These are phyloP conservation scores for Phytophthora chlamydospora DNA, from an alignment of 352 stramenopile genomes.

Conservation along the genomic window DNA sequence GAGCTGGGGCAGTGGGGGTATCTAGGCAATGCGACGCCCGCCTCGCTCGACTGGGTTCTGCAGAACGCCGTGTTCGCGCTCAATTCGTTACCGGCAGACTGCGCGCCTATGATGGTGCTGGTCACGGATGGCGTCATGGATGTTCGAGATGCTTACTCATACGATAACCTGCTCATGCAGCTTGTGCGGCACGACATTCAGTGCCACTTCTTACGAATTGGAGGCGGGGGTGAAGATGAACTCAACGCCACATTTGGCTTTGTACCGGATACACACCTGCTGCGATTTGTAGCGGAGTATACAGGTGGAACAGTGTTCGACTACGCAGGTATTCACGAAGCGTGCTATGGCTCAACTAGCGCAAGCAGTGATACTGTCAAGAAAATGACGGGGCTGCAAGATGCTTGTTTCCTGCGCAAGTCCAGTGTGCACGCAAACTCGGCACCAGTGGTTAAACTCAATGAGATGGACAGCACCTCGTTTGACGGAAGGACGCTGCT, in stretches of 20 bases:
- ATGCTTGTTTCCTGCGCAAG: slow-evolving; percentile 63
- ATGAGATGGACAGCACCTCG: slow-evolving; percentile 71
- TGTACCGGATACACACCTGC: slow-evolving; percentile 80
- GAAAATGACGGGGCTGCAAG: slow-evolving; percentile 70
- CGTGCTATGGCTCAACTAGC: slow-evolving; percentile 48
- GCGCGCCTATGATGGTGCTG: slow-evolving; percentile 81
- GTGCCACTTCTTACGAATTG: slow-evolving; percentile 83
- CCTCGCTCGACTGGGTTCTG: slow-evolving; percentile 79
- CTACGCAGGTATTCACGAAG: slow-evolving; percentile 60
- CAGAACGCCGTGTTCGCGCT: slow-evolving; percentile 88
- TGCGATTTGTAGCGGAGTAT: slow-evolving; percentile 78
- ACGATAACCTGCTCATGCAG: slow-evolving; percentile 90
- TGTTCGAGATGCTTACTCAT: slow-evolving; percentile 74
- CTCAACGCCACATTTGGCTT: slow-evolving; percentile 82
- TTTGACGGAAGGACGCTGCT: slow-evolving; percentile 70
- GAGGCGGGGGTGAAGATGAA: slow-evolving; percentile 55
- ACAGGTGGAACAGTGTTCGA: slow-evolving; percentile 75
- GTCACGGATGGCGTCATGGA: slow-evolving; percentile 89
- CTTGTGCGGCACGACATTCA: slow-evolving; percentile 89
- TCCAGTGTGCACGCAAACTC: slow-evolving; percentile 78
- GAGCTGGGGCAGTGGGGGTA: slow-evolving; percentile 29
- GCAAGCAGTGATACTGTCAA: slow-evolving; percentile 37
- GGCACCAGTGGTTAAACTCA: slow-evolving; percentile 65
- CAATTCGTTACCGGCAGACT: slow-evolving; percentile 81
- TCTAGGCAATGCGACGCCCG: slow-evolving; percentile 39